Percentiles rank a stretch among this genome's conserved stretches.
Conservation (phyloP, 1,284 basidiomycete genomes). For the Trametes hirsuta region DNA sequence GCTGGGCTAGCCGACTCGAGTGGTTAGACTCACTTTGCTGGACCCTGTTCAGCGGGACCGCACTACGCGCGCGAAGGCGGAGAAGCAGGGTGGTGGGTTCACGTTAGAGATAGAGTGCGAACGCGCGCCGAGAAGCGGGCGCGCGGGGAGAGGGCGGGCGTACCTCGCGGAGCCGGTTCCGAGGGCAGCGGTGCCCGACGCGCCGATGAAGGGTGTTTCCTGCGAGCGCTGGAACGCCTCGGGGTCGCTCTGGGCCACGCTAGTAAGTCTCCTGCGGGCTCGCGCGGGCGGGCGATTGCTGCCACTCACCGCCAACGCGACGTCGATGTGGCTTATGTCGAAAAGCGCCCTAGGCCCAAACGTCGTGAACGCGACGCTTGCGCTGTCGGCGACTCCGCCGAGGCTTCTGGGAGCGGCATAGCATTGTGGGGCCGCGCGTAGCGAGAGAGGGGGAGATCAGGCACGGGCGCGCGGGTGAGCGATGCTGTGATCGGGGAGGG, state of each 20-base stretch:
- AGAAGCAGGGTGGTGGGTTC: neutral
- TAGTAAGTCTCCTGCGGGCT: neutral
- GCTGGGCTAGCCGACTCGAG: neutral
- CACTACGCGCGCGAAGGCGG: neutral
- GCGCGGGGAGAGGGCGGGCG: slow-evolving; percentile 2
- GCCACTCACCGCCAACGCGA: neutral
- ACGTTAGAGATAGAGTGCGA: neutral
- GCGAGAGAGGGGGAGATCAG: slow-evolving; percentile 18
- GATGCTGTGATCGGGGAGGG: slow-evolving; percentile 7
- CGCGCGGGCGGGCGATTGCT: neutral
- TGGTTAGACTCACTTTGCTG: slow-evolving; percentile 14
- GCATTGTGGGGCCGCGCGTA: neutral
- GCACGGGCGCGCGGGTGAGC: slow-evolving; percentile 17
- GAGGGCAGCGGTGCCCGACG: slow-evolving; percentile 13
- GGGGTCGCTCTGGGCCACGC: neutral
- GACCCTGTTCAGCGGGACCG: slow-evolving; percentile 10
- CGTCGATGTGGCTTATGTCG: slow-evolving; percentile 12
- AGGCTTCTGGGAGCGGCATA: slow-evolving; percentile 8
- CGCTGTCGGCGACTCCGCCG: slow-evolving; percentile 3
- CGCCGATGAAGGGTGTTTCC: slow-evolving; percentile 14
- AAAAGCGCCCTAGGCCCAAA: slow-evolving; percentile 12
- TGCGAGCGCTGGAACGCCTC: neutral
- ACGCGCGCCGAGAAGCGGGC: neutral
- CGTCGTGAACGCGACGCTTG: slow-evolving; percentile 14
- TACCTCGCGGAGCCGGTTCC: slow-evolving; percentile 17